phyloP scores from a whole-genome alignment of 306 rosid genomes.

The Sesbania bispinosa region DNA sequence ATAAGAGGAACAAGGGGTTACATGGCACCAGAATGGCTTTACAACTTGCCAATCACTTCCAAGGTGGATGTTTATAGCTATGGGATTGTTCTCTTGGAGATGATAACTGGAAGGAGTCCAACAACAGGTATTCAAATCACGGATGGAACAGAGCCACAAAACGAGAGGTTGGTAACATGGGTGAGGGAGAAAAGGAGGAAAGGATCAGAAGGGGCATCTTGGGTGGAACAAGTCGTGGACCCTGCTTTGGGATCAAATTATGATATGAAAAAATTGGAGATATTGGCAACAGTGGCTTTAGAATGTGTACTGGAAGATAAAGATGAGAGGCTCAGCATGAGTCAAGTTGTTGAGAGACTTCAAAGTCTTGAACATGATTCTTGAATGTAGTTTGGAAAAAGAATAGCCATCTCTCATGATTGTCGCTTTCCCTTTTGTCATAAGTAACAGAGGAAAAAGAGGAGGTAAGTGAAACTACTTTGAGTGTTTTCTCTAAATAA shows the following conservation, averaged over 20 bases:
- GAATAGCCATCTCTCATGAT: too few species aligned
- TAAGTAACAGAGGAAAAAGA: too few species aligned
- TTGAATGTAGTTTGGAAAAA: too few species aligned
- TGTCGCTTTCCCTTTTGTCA: too few species aligned
- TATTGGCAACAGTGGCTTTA: background rate
- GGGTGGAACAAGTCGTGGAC: background rate
- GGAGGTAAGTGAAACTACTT: too few species aligned
- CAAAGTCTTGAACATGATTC: background rate
- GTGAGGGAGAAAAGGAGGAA: conserved; percentile 1
- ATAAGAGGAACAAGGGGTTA: conserved; percentile 58
- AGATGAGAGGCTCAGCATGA: background rate
- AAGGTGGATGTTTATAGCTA: conserved; percentile 19
- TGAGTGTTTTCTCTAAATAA: too few species aligned
- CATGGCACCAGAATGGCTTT: conserved; percentile 16
- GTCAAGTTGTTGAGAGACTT: background rate
- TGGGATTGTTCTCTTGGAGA: conserved; percentile 3
- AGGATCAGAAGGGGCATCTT: background rate
- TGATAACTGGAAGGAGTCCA: conserved; percentile 6
- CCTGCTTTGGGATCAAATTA: background rate
- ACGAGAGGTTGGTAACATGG: conserved; percentile 9
- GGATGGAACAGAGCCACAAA: background rate
- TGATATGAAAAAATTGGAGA: background rate
- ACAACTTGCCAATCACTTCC: background rate
- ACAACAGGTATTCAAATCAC: background rate
- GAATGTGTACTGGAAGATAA: background rate